Evolutionary conservation across 495 filamentous ascomycete species (phyloP).

Genomic region (Polyplosphaeria fusca): DNA sequence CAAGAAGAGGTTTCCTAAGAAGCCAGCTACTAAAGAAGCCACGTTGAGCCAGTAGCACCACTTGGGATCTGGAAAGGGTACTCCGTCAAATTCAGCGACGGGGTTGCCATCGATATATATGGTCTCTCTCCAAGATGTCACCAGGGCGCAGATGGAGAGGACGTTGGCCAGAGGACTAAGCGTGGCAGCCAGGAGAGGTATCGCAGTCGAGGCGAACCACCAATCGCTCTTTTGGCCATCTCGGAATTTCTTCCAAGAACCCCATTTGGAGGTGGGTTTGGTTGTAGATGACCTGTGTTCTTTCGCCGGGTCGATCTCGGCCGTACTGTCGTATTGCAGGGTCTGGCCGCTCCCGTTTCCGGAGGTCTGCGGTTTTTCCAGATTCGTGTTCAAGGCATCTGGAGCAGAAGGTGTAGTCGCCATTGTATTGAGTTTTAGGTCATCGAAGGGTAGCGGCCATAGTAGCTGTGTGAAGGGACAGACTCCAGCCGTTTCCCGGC

Average conservation of each 20-base stretch:
- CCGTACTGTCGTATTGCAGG: background rate
- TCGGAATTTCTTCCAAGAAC: constrained; percentile 14
- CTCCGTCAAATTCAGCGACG: constrained; percentile 44
- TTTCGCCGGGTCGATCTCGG: background rate
- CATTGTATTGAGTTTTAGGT: too few species aligned
- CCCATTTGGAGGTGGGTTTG: background rate
- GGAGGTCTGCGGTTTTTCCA: constrained; percentile 20
- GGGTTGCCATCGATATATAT: constrained; percentile 41
- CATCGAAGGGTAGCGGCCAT: too few species aligned
- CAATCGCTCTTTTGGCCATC: constrained; percentile 46
- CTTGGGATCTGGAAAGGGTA: constrained; percentile 42
- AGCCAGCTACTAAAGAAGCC: constrained; percentile 61
- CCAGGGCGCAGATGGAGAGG: constrained; percentile 68
- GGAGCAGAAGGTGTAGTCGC: too few species aligned
- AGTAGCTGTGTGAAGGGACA: too few species aligned
- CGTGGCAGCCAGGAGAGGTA: constrained; percentile 69
- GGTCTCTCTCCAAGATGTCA: constrained; percentile 58
- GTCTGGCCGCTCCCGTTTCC: background rate
- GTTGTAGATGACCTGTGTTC: background rate
- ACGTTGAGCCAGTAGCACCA: constrained; percentile 56
- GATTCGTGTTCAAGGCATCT: too few species aligned
- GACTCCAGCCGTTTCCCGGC: too few species aligned
- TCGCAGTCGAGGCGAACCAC: constrained; percentile 78
- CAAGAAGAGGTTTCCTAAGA: constrained; percentile 69
- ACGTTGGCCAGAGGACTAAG: constrained; percentile 71